A percentile compares a stretch with the other conserved stretches of the same genome.
Conservation (phyloP, 176 grass and related monocot species). For the Oryza officinalis region DNA sequence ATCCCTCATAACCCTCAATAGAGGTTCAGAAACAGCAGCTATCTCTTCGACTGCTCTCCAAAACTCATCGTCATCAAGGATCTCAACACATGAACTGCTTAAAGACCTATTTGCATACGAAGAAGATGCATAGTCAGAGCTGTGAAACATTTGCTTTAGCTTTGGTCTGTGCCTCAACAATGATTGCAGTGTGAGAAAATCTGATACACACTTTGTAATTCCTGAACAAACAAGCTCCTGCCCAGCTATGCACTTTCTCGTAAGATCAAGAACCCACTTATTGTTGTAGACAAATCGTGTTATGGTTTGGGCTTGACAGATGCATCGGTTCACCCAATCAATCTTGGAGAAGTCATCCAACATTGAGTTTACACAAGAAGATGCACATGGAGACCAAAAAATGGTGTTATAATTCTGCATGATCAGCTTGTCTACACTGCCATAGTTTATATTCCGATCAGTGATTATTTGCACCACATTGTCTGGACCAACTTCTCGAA, state of each 20-base stretch:
- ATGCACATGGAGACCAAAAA: slow-evolving; percentile 92
- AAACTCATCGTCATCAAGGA: slow-evolving; percentile 72
- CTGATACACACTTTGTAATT: slow-evolving; percentile 76
- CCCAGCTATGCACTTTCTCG: slow-evolving; percentile 57
- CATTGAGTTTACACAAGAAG: slow-evolving; percentile 81
- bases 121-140: slow-evolving; percentile 74
- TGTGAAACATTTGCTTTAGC: slow-evolving; percentile 91
- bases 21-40: slow-evolving; percentile 83
- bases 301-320: slow-evolving; percentile 77
- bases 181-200: slow-evolving; percentile 83
- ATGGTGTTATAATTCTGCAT: slow-evolving; percentile 87
- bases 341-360: slow-evolving; percentile 90
- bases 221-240: slow-evolving; percentile 87
- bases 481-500: slow-evolving; percentile 84
- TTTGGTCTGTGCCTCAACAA: slow-evolving; percentile 71
- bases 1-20: slow-evolving; percentile 89
- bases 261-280: slow-evolving; percentile 70
- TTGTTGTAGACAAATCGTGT: slow-evolving; percentile 93
- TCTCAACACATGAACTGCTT: slow-evolving; percentile 60
- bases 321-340: slow-evolving; percentile 89
- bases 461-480: slow-evolving; percentile 92
- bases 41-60: slow-evolving; percentile 91
- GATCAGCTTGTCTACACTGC: slow-evolving; percentile 65
- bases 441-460: slow-evolving; percentile 75
- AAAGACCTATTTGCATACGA: slow-evolving; percentile 69